Percentiles rank a stretch among this genome's conserved stretches.
phyloP scores from a whole-genome alignment of 441 rosid species.

The Adansonia madagascariensis region DNA sequence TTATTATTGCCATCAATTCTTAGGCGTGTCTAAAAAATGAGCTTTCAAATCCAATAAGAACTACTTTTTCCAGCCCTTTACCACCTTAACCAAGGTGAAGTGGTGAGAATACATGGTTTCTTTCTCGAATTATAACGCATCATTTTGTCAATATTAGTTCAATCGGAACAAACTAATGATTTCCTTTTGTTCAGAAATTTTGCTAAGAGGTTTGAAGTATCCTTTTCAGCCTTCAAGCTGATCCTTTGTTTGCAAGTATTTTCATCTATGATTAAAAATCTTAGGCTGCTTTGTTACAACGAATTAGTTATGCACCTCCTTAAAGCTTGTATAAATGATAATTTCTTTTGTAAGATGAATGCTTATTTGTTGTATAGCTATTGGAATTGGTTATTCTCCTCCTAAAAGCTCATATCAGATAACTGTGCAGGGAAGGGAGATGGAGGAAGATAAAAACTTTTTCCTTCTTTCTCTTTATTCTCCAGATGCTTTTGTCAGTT shows the following conservation, averaged over 20 bases:
- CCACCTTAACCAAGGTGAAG: not conserved
- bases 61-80: not conserved
- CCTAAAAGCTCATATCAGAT: not conserved
- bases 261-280: constrained; percentile 9
- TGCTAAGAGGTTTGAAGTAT: constrained; percentile 13
- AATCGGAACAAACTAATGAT: constrained; percentile 5
- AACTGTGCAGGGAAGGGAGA: constrained; percentile 18
- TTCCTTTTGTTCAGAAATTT: constrained; percentile 2
- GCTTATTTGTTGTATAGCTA: not conserved
- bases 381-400: constrained; percentile 10
- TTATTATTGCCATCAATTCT: not conserved
- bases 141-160: constrained; percentile 10
- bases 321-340: constrained; percentile 1
- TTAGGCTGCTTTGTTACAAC: not conserved
- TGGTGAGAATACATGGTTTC: constrained; percentile 13
- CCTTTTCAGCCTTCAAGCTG: constrained; percentile 2
- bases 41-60: not conserved
- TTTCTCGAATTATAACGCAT: not conserved
- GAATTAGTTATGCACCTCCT: not conserved
- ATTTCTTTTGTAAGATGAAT: not conserved
- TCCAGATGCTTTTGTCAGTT: not conserved
- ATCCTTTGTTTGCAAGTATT: constrained; percentile 13
- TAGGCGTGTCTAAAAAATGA: not conserved
- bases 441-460: not conserved
- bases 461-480: not conserved